These are phyloP conservation scores for Lipomyces yamadae DNA, from an alignment of 805 yeast species.

Conservation along the genomic window DNA sequence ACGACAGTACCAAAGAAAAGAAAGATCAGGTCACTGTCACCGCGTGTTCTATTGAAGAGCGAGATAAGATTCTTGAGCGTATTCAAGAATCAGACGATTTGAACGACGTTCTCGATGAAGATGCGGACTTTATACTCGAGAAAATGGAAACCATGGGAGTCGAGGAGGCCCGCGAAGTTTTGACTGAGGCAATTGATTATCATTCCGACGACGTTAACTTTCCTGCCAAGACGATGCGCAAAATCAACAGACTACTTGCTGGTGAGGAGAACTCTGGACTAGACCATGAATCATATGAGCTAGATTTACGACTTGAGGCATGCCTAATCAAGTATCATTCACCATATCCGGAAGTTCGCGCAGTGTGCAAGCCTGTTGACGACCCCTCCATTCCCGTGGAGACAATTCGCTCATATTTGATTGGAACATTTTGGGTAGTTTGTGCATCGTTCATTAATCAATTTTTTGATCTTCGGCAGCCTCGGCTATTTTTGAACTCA, in stretches of 20 bases:
- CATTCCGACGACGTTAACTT: slow-evolving; percentile 57
- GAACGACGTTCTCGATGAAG: slow-evolving; percentile 13
- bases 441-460: slow-evolving; percentile 63
- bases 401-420: slow-evolving; percentile 57
- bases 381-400: slow-evolving; percentile 55
- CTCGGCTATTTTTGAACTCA: slow-evolving; percentile 56
- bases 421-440: slow-evolving; percentile 58
- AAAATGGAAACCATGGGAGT: slow-evolving; percentile 25
- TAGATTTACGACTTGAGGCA: slow-evolving; percentile 16
- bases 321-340: slow-evolving; percentile 27
- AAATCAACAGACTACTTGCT: slow-evolving; percentile 43
- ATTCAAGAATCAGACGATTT: neutral
- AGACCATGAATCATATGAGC: slow-evolving; percentile 10
- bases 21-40: too few species aligned
- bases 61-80: too few species aligned
- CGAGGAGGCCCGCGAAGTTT: slow-evolving; percentile 50
- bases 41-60: too few species aligned
- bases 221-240: slow-evolving; percentile 47
- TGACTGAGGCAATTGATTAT: slow-evolving; percentile 49
- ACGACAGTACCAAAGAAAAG: too few species aligned
- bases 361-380: slow-evolving; percentile 44
- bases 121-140: slow-evolving; percentile 45
- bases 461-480: slow-evolving; percentile 62
- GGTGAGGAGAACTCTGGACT: slow-evolving; percentile 40
- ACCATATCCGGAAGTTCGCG: slow-evolving; percentile 56